A percentile compares a stretch with the other conserved stretches of the same genome.
Conservation (phyloP, 768 basidiomycete genomes). For the Hygrophoropsis aurantiaca region DNA sequence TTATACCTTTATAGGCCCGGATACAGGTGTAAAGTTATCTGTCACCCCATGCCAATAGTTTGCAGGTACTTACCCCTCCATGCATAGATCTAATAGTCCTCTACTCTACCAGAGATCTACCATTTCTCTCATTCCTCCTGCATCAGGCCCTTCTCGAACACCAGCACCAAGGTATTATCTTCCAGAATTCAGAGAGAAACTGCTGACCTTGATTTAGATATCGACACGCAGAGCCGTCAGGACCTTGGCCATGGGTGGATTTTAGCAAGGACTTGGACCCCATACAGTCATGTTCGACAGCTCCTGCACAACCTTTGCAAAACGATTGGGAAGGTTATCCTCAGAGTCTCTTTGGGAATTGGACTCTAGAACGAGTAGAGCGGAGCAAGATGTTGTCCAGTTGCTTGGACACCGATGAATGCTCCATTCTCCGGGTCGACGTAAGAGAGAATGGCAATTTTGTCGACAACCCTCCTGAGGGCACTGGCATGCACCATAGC, state of each 20-base stretch:
- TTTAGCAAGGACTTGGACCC: constrained; percentile 22
- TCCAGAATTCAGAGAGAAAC: too few relatives aligned
- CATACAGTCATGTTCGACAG: constrained; percentile 4
- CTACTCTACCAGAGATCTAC: too few relatives aligned
- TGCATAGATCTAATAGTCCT: too few relatives aligned
- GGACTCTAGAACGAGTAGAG: constrained; percentile 38
- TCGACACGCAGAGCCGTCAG: constrained; percentile 38
- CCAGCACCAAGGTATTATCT: too few relatives aligned
- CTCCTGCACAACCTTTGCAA: background rate
- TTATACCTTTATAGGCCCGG: too few relatives aligned
- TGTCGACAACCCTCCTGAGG: background rate
- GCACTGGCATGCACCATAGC: constrained; percentile 10
- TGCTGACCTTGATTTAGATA: too few relatives aligned
- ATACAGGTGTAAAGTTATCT: too few relatives aligned
- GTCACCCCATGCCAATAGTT: too few relatives aligned
- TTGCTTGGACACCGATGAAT: constrained; percentile 6
- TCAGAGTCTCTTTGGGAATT: constrained; percentile 46
- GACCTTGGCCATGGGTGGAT: constrained; percentile 45
- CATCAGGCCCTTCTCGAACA: too few relatives aligned
- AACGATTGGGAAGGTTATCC: constrained; percentile 36
- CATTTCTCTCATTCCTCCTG: too few relatives aligned
- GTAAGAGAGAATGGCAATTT: background rate
- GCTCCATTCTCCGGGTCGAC: background rate
- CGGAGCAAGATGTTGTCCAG: constrained; percentile 21
- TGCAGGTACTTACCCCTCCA: too few relatives aligned